Base-by-base conservation (phyloP, 2,329 filamentous ascomycete genomes). In the Didymella exigua region DNA sequence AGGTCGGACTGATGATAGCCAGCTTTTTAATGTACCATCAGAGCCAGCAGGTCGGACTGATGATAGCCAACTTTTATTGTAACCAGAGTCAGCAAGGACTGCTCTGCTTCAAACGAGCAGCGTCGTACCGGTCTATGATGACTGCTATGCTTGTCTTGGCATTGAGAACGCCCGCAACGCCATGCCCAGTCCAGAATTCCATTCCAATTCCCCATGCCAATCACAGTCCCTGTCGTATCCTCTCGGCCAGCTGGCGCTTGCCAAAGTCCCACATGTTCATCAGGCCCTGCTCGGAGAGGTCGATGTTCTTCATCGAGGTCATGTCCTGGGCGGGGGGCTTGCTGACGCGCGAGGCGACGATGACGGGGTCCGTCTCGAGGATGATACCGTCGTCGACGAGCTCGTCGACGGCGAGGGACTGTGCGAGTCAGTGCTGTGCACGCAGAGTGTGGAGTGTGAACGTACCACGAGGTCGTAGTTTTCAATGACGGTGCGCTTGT, bases 401-500 rank as follows among this genome's bases (percentile, higher is more conserved):
- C 77, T 99, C 95, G 76, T 99, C 95, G 62, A 99, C 90, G 38
- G 93, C 91, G 49, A 99, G 86, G 13, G 92, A 90, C 59, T 97
- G 89, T 21, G 93, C 82, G 75, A 95, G 92, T 83, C 95, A 72
- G 69, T 96, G 41, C 7, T 19, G 27, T 18, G 30, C n/a, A 10
- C 13, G n/a, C 5, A 9, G 27, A 13, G 8, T 19, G 6, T 46
- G 19, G 14, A 3, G 4, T 23, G 19, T 4, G 16, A 33, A 65
- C 72, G 29, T 68, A 75, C 72, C 59, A 97, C 90, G 19, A 98
- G 85, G 77, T 98, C 95, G 82, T 98, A 99, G 84, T 98, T 98
- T 79, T 99, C 95, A 71, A 98, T 89, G 64, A 98, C 92, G 54
- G 95, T 98, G 65, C 95, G 89, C 84, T 97, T 97, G 81, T 99